These are phyloP conservation scores for Datura wrightii DNA, from an alignment of 257 asterid genomes.

Conservation along the genomic window DNA sequence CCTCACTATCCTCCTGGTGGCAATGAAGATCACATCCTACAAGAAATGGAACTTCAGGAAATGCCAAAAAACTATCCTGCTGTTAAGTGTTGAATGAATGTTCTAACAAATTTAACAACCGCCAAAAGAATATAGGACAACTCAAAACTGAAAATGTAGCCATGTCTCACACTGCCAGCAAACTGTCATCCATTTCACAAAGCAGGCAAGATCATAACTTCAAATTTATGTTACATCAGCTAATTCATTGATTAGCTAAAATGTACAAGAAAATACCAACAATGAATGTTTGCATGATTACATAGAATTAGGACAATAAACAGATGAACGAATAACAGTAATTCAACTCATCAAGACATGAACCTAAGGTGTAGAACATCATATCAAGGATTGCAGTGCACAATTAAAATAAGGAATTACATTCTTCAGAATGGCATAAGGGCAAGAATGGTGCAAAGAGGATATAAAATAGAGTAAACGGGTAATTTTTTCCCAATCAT, in stretches of 20 bases:
- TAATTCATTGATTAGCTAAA: neutral
- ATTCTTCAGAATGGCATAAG: too few species aligned
- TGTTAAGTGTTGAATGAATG: neutral
- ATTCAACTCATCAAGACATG: neutral
- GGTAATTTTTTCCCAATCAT: neutral
- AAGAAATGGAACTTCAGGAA: neutral
- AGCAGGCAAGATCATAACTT: slow-evolving; percentile 16
- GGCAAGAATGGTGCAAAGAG: neutral
- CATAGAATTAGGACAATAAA: neutral
- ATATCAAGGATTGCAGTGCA: neutral
- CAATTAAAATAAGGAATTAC: neutral
- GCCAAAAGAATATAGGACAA: neutral
- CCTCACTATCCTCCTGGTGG: slow-evolving; percentile 78
- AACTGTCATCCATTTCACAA: neutral
- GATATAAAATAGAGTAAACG: neutral
- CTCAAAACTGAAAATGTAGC: neutral
- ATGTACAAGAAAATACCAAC: neutral
- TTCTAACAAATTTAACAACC: neutral
- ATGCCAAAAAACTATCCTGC: neutral
- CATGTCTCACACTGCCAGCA: neutral
- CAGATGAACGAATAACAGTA: neutral
- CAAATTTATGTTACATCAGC: slow-evolving; percentile 28
- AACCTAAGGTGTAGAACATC: neutral
- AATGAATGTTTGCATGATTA: neutral
- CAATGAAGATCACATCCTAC: slow-evolving; percentile 80